Base-by-base conservation (phyloP, 2,329 filamentous ascomycete genomes). In the Nemania serpens region DNA sequence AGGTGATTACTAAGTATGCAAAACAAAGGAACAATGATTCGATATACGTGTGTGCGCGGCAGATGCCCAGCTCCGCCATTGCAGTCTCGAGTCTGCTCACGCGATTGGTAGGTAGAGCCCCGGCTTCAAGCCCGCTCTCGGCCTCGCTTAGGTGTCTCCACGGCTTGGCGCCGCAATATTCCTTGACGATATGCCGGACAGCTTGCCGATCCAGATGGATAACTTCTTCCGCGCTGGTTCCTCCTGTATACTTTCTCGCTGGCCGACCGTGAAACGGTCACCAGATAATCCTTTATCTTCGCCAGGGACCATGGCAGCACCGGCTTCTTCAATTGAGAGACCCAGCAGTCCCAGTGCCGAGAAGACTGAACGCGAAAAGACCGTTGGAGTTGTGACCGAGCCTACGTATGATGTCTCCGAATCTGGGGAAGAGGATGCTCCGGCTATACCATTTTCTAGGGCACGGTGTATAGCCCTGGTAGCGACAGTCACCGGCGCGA, bases 391-490 rank as follows among this genome's bases (percentile, higher is more conserved):
- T 13, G 45, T 39, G 15, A 22, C 50, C 51, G 61, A 63, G 36
- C 50, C 54, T 53, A 55, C 42, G 12, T 58, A 53, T 43, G 60
- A 60, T 52, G 53, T 58, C 57, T 51, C 63, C 57, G 63, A 63
- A 12, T 60, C 41, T 6, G 58, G 20, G 13, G 63, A 66, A 11
- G 63, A 68, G 5, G 62, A 62, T 13, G 37, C 12, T 4, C 68
- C 43, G 39, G 33, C 48, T 5, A 63, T 79, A 12, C 74, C 75
- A 3, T 71, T 82, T 42, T 84, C 83, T 20, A 84, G 78, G 66
- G 79, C 76, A n/a, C 76, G 79, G 22, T 81, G 80, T 61, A 82
- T 86, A 46, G 82, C 81, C 4, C 75, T 86, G 11, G 84, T 85
- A 4, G 77, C 78, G 1, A 85, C 83, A 0, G 75, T 84, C 5